Evolutionary conservation across 2,329 filamentous ascomycete species (phyloP).

Genomic region (Aureobasidium mangrovei): DNA sequence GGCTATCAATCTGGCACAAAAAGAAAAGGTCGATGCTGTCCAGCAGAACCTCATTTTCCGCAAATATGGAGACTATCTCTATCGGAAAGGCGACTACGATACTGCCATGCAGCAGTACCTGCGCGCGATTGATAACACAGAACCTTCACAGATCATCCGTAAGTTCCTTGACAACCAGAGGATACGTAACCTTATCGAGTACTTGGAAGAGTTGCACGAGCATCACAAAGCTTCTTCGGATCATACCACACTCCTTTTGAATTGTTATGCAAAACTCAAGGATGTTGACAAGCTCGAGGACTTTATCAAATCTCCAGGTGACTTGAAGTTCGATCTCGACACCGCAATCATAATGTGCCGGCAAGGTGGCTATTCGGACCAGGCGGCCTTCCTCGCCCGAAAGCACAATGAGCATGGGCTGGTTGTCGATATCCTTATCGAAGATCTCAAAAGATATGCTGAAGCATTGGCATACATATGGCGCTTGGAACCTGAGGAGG

Average conservation of each 20-base stretch:
- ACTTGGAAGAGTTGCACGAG: conserved; percentile 91
- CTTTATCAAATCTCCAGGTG: conserved; percentile 91
- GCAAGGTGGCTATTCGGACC: conserved; percentile 92
- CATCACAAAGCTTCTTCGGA: conserved; percentile 88
- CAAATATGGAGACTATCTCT: conserved; percentile 87
- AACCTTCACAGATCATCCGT: conserved; percentile 90
- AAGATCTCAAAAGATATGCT: conserved; percentile 83
- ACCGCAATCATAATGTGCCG: conserved; percentile 97
- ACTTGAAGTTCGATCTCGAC: conserved; percentile 92
- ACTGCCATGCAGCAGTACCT: conserved; percentile 99
- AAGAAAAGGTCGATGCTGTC: conserved; percentile 66
- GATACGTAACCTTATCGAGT: conserved; percentile 95
- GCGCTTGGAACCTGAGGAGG: conserved; percentile 71
- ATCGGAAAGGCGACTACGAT: conserved; percentile 92
- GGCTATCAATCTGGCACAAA: conserved; percentile 87
- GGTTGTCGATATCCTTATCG: conserved; percentile 90
- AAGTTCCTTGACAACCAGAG: conserved; percentile 97
- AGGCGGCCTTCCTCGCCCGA: conserved; percentile 88
- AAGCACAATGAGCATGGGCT: conserved; percentile 90
- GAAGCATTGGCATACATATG: conserved; percentile 90
- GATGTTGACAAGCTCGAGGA: conserved; percentile 92
- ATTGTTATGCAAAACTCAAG: conserved; percentile 97
- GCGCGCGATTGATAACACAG: conserved; percentile 88
- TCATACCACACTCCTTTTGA: conserved; percentile 86
- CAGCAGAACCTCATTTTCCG: conserved; percentile 90